Percentiles rank a stretch among this genome's conserved stretches.
phyloP scores from a whole-genome alignment of 73 alveolate species.

The Tetrahymena thermophila region DNA sequence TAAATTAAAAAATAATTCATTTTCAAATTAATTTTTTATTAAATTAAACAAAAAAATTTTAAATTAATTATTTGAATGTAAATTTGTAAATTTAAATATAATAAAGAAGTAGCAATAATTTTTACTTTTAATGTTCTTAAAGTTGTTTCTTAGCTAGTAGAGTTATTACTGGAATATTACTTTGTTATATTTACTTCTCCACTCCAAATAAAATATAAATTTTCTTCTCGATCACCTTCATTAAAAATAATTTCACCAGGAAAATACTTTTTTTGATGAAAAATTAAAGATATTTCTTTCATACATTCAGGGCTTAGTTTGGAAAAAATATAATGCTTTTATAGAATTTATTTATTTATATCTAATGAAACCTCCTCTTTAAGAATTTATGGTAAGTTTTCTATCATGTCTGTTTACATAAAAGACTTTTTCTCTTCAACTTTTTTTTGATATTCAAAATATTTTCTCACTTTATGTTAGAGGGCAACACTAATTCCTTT shows the following conservation, averaged over 20 bases:
- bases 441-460: background rate
- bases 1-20: background rate
- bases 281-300: background rate
- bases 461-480: background rate
- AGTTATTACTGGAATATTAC: background rate
- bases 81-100: no score
- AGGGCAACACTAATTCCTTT: background rate
- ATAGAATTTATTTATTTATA: background rate
- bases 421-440: background rate
- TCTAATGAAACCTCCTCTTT: background rate
- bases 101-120: no score
- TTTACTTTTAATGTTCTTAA: background rate
- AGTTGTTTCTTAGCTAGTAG: background rate
- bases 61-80: no score
- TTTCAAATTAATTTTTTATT: no score
- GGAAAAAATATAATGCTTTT: background rate
- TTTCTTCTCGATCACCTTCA: background rate
- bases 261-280: background rate
- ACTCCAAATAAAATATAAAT: background rate
- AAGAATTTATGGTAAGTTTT: background rate
- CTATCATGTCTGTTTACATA: background rate
- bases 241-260: background rate
- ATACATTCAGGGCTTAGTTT: background rate
- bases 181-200: background rate
- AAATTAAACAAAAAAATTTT: no score